Evolutionary conservation across 345 rosid genomes (phyloP).

Genomic region (Aethionema arabicum): DNA sequence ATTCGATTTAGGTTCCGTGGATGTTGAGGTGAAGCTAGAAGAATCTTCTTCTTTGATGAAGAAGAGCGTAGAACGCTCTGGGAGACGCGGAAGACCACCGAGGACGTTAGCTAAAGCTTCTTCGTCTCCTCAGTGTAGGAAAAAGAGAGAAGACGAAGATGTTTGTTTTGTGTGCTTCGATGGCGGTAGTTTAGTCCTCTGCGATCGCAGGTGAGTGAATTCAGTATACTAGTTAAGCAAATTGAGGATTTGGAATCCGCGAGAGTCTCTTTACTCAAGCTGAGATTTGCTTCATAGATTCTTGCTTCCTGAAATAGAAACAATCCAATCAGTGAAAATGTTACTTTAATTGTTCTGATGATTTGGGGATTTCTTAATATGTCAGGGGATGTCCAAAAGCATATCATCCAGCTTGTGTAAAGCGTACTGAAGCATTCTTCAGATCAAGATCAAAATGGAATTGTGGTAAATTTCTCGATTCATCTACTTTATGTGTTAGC

Average conservation of each 20-base stretch:
- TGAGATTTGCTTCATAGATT: constrained; percentile 7
- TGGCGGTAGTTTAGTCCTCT: constrained; percentile 91
- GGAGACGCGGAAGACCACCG: constrained; percentile 77
- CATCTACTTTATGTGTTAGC: background rate
- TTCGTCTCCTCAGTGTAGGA: constrained; percentile 30
- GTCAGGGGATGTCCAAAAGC: constrained; percentile 97
- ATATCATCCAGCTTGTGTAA: constrained; percentile 87
- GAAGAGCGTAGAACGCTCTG: constrained; percentile 32
- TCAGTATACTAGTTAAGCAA: background rate
- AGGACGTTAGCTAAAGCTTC: constrained; percentile 33
- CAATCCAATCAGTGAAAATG: background rate
- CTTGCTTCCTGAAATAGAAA: constrained; percentile 11
- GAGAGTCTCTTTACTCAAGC: background rate
- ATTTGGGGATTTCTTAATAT: constrained; percentile 4
- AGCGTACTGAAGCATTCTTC: constrained; percentile 87
- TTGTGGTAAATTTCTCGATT: constrained; percentile 58
- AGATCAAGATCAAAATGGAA: constrained; percentile 89
- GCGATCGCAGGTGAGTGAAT: constrained; percentile 86
- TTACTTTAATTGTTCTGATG: background rate
- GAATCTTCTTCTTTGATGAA: constrained; percentile 25
- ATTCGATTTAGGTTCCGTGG: constrained; percentile 31
- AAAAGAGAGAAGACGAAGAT: constrained; percentile 77
- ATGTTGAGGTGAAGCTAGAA: constrained; percentile 16
- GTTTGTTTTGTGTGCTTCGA: constrained; percentile 98
- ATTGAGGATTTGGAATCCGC: background rate